Evolutionary conservation across 164 flowering plant genomes (phyloP).

Genomic region (Vitis amurensis): DNA sequence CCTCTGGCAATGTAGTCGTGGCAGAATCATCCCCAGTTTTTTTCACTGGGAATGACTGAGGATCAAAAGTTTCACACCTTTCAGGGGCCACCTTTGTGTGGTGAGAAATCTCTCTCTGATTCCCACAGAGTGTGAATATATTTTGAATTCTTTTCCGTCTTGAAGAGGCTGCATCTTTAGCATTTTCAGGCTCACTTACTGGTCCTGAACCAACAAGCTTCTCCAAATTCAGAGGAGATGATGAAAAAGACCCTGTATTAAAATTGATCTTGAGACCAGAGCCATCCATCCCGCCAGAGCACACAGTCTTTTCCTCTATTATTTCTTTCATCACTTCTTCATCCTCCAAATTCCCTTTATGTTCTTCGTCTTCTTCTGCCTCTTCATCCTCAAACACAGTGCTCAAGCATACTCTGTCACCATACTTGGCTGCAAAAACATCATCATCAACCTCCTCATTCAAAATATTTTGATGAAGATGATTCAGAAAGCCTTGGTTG

Average conservation of each 20-base stretch:
- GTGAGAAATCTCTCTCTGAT: constrained; percentile 76
- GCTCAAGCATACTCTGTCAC: constrained; percentile 58
- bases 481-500: neutral
- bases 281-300: constrained; percentile 13
- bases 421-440: constrained; percentile 24
- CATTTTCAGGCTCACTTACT: constrained; percentile 15
- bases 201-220: constrained; percentile 1
- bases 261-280: neutral
- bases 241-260: constrained; percentile 10
- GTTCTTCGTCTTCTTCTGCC: constrained; percentile 37
- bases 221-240: constrained; percentile 17
- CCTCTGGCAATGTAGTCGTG: constrained; percentile 18
- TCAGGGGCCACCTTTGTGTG: constrained; percentile 28
- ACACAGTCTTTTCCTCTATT: constrained; percentile 62
- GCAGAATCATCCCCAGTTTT: constrained; percentile 17
- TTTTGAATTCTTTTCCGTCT: constrained; percentile 74
- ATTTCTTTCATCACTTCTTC: constrained; percentile 85
- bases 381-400: constrained; percentile 91
- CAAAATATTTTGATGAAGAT: neutral
- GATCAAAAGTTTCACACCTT: constrained; percentile 25
- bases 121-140: constrained; percentile 92
- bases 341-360: constrained; percentile 24
- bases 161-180: constrained; percentile 46
- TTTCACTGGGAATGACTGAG: constrained; percentile 14
- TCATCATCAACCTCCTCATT: constrained; percentile 23